Conservation (phyloP, 192 early-diverging fungal species). For the Coemansia sp. region DNA sequence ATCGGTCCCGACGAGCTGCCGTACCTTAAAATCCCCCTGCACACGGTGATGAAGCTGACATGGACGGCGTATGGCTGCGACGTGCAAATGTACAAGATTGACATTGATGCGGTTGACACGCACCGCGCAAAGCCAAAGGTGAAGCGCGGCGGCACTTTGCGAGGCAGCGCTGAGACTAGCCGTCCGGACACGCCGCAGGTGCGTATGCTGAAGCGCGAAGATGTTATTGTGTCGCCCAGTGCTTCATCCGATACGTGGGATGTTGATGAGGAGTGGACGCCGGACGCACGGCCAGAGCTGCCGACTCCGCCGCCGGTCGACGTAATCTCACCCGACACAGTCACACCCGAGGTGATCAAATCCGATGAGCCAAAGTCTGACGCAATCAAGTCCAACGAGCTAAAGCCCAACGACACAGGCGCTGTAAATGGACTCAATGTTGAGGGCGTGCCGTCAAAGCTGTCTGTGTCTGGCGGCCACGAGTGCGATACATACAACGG, state of each 20-base stretch:
- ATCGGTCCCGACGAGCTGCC: conserved; percentile 92
- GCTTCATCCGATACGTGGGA: conserved; percentile 22
- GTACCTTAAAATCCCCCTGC: conserved; percentile 98
- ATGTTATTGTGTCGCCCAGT: conserved; percentile 7
- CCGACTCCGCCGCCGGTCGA: background rate
- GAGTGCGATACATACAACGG: conserved; percentile 30
- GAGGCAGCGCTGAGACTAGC: conserved; percentile 20
- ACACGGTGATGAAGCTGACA: conserved; percentile 95
- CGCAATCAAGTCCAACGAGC: too few relatives aligned
- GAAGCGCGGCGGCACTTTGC: conserved; percentile 28
- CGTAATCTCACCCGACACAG: too few relatives aligned
- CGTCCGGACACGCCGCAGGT: conserved; percentile 13
- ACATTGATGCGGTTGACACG: conserved; percentile 98
- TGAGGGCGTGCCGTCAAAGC: conserved; percentile 35
- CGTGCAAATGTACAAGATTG: conserved; percentile 89
- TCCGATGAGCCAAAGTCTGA: background rate
- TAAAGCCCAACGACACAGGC: too few relatives aligned
- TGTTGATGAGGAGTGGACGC: conserved; percentile 26
- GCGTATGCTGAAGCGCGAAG: conserved; percentile 12
- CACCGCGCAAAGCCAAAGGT: conserved; percentile 75
- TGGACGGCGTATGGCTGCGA: conserved; percentile 96
- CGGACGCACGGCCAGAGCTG: conserved; percentile 14
- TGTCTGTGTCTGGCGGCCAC: conserved; percentile 48
- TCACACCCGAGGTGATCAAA: background rate
- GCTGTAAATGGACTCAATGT: background rate